Percentiles rank a stretch among this genome's conserved stretches.
Evolutionary conservation across 2,329 filamentous ascomycete genomes (phyloP).

Genomic region (Ophiostoma angusticollis): DNA sequence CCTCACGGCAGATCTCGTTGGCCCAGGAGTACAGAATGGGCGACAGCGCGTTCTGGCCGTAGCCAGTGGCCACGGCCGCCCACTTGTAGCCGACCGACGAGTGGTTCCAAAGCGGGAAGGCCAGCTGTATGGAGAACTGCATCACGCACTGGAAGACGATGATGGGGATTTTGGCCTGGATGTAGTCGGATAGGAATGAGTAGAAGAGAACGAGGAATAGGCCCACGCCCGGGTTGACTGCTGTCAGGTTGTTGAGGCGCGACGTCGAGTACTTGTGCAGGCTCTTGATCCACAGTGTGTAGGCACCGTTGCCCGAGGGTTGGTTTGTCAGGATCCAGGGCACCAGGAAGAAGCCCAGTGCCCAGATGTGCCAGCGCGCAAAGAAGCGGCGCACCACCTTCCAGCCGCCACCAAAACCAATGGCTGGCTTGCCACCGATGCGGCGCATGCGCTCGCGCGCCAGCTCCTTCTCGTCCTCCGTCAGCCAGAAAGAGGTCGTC

Average conservation of each 20-base stretch:
- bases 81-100: slow-evolving; percentile 4
- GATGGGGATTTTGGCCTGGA: slow-evolving; percentile 6
- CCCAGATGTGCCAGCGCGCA: slow-evolving; percentile 20
- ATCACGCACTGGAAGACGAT: slow-evolving; percentile 4
- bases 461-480: slow-evolving; percentile 31
- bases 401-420: slow-evolving; percentile 7
- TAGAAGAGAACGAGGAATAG: slow-evolving; percentile 2
- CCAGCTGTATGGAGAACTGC: slow-evolving; percentile 4
- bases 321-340: slow-evolving; percentile 26
- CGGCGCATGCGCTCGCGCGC: slow-evolving; percentile 31
- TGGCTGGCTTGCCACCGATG: slow-evolving; percentile 19
- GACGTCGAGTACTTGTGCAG: slow-evolving; percentile 17
- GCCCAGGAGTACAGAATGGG: slow-evolving; percentile 12
- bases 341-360: slow-evolving; percentile 24
- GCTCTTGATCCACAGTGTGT: slow-evolving; percentile 45
- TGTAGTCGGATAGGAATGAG: slow-evolving; percentile 3
- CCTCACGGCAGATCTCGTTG: slow-evolving; percentile 14
- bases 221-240: slow-evolving; percentile 6
- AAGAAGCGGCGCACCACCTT: slow-evolving; percentile 4
- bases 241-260: slow-evolving; percentile 6
- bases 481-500: slow-evolving; percentile 12
- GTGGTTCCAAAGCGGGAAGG: slow-evolving; percentile 4
- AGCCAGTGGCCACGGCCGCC: slow-evolving; percentile 5
- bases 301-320: slow-evolving; percentile 40
- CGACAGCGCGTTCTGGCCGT: slow-evolving; percentile 6